Base-by-base conservation (phyloP, 352 stramenopile genomes). In the Sclerospora graminicola region DNA sequence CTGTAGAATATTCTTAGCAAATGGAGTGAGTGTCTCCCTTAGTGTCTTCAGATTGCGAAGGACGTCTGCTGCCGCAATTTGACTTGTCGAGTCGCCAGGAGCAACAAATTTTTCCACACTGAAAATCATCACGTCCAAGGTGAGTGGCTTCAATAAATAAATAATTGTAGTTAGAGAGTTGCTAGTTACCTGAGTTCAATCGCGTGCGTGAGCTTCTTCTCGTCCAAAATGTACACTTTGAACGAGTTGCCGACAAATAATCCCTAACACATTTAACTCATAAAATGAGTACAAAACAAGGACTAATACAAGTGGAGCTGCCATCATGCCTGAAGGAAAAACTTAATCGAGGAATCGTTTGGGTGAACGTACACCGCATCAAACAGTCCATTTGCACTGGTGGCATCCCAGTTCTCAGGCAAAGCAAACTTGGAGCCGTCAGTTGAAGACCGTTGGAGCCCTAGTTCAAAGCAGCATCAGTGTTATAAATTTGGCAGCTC, bases 191-290 rank as follows among this genome's bases (percentile, higher is more conserved):
- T 81, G 18, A 92, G 48, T 51, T 87, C 77, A 27, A 88, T 75
- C 8, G 81, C 88, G 37, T 84, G 62, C 7, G 69, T 84, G 45
- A 79, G 62, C 8, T 82, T 48, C 37, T 74, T 68, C 49, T 76
- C 50, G 16, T 83, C 67, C 2, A 73, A 86, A 11, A 92, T 51
- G 54, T 89, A 89, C 30, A 89, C 60, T 44, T 88, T 71, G 16
- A 92, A 80, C 45, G 82, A 89, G 37, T 60, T 68, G 16, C 72
- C 67, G 31, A 92, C 72, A 45, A 83, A 86, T 28, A 92, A 41
- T 11, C 65, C 71, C 78, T 91, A 26, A 14, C 49, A 5, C 7
- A 57, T 21, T 26, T 20, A 40, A 45, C 0, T n/a, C 26, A 42
- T 19, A 7, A 45, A 20, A 11, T 11, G 20, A 41, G 15, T 2